Percentiles rank a stretch among this genome's conserved stretches.
Conservation (phyloP, 495 filamentous ascomycete genomes). For the Aspergillus sparsus region DNA sequence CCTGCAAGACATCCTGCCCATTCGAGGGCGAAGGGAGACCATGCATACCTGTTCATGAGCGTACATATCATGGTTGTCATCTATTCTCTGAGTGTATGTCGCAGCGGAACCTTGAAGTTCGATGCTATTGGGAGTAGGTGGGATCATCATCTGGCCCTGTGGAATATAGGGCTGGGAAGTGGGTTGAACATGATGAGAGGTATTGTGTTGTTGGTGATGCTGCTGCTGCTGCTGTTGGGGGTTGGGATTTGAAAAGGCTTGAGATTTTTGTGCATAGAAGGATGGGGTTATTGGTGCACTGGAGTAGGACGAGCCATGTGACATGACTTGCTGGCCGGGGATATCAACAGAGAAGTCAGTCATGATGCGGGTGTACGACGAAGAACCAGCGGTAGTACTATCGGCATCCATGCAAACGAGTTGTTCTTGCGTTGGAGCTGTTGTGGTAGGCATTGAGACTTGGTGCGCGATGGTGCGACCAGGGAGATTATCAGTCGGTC, state of each 20-base stretch:
- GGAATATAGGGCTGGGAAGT: conserved; percentile 49
- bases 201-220: conserved; percentile 54
- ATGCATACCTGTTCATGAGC: conserved; percentile 74
- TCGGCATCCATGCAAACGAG: conserved; percentile 34
- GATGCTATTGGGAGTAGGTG: conserved; percentile 90
- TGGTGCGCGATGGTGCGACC: conserved; percentile 35
- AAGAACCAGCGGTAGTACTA: conserved; percentile 28
- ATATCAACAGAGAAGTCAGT: conserved; percentile 42
- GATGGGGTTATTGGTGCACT: conserved; percentile 39
- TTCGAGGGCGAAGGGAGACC: not conserved
- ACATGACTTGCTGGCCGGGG: conserved; percentile 26
- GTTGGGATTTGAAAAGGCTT: conserved; percentile 22
- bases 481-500: conserved; percentile 37
- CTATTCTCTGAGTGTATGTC: conserved; percentile 63
- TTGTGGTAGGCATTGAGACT: conserved; percentile 35
- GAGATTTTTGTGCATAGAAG: conserved; percentile 42
- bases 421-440: conserved; percentile 30
- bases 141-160: conserved; percentile 67
- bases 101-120: conserved; percentile 74
- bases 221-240: conserved; percentile 50
- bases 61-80: conserved; percentile 64
- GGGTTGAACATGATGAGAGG: conserved; percentile 33
- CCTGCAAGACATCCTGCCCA: not conserved
- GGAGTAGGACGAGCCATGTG: conserved; percentile 36
- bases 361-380: conserved; percentile 37